phyloP scores from a whole-genome alignment of 176 grass and related monocot species.

The Oropetium thomaeum region DNA sequence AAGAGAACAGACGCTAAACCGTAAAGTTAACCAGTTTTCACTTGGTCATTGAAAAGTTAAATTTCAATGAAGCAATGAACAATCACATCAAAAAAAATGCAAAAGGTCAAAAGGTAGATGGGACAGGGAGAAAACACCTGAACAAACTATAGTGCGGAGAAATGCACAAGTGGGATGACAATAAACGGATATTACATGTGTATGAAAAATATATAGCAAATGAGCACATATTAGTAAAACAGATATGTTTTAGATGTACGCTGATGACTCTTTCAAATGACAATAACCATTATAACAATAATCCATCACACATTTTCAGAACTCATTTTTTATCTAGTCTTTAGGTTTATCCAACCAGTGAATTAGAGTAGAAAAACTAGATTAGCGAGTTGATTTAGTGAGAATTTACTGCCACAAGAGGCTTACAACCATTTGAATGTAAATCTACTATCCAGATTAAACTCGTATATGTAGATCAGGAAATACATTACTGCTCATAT shows the following conservation, averaged over 20 bases:
- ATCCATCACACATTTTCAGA: neutral
- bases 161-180: neutral
- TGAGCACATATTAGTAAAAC: neutral
- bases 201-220: neutral
- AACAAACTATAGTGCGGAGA: neutral
- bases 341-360: neutral
- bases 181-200: too few relatives aligned
- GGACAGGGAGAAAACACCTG: neutral
- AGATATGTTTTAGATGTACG: neutral
- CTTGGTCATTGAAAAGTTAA: neutral
- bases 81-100: neutral
- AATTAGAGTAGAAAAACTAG: neutral
- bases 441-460: neutral
- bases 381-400: neutral
- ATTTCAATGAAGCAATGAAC: neutral
- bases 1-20: neutral
- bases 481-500: neutral
- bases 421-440: neutral
- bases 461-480: neutral
- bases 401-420: neutral
- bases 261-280: neutral
- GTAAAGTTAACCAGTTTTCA: conserved; percentile 2
- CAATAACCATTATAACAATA: neutral
- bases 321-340: neutral
- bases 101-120: neutral